Base-by-base conservation (phyloP, 139 green algal species). In the Zygnema cylindricum region DNA sequence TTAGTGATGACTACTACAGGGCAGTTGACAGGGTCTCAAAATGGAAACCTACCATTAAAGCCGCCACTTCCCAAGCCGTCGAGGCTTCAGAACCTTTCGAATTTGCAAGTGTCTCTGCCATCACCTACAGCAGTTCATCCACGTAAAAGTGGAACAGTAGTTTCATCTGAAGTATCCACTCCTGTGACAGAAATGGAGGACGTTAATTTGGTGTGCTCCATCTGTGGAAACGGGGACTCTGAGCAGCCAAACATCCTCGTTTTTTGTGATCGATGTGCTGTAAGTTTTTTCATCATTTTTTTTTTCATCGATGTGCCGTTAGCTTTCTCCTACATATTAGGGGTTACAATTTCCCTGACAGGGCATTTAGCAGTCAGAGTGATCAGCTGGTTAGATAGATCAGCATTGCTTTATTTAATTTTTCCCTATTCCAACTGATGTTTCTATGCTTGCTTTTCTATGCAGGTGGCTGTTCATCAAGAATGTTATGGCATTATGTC, bases 401-500 rank as follows among this genome's bases (percentile, higher is more conserved):
- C n/a, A n/a, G n/a, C n/a, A n/a, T n/a, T n/a, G n/a, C n/a, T n/a
- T n/a, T n/a, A n/a, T n/a, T n/a, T n/a, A n/a, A n/a, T n/a, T n/a
- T n/a, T n/a, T n/a, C n/a, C n/a, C n/a, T n/a, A n/a, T n/a, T n/a
- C n/a, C n/a, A n/a, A n/a, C n/a, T n/a, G n/a, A n/a, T n/a, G n/a
- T n/a, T n/a, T n/a, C n/a, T n/a, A n/a, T n/a, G n/a, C n/a, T n/a
- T n/a, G n/a, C n/a, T n/a, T 82, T 69, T 55, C 30, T n/a, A 69
- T n/a, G 39, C 69, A 93, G 71, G 90, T 93, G 35, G 39, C 91
- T 23, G 91, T 93, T 22, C 91, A 93, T 84, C 91, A 93, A 77
- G 49, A 55, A 22, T 95, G 93, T 88, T 95, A 95, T 55, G 93
- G 93, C 0, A 57, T 95, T n/a, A 23, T 76, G 2, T 32, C 86